Conservation (phyloP, 768 basidiomycete genomes). For the Krasilnikovozyma curviuscula region DNA sequence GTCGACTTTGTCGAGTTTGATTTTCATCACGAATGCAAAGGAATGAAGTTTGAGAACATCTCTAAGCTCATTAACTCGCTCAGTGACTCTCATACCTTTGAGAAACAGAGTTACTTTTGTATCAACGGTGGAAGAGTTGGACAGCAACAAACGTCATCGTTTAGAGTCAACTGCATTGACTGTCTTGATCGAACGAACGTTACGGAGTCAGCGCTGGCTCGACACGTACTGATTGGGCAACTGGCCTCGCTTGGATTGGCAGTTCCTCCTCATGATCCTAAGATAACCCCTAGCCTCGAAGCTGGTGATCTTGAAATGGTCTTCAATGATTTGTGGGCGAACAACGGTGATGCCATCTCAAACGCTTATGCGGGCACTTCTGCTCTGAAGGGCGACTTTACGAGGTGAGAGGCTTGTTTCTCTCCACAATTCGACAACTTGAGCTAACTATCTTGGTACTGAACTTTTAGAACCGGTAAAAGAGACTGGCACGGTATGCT, state of each 20-base stretch:
- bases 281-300: slow-evolving; percentile 16
- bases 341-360: slow-evolving; percentile 91
- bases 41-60: slow-evolving; percentile 63
- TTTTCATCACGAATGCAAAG: slow-evolving; percentile 52
- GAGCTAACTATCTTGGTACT: slow-evolving; percentile 19
- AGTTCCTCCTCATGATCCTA: neutral
- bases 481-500: slow-evolving; percentile 77
- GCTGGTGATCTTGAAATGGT: slow-evolving; percentile 43
- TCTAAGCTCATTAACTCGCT: slow-evolving; percentile 46
- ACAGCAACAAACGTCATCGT: neutral
- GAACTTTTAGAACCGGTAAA: slow-evolving; percentile 54
- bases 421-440: neutral
- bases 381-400: slow-evolving; percentile 67
- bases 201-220: slow-evolving; percentile 67
- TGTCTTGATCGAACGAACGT: slow-evolving; percentile 84
- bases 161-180: slow-evolving; percentile 70
- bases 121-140: neutral
- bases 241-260: slow-evolving; percentile 30
- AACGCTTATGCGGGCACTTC: slow-evolving; percentile 74
- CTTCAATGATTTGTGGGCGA: slow-evolving; percentile 91
- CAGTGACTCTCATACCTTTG: neutral
- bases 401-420: slow-evolving; percentile 36
- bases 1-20: slow-evolving; percentile 42
- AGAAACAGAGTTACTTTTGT: neutral
- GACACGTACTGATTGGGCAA: slow-evolving; percentile 42